Conservation (phyloP, 495 filamentous ascomycete genomes). For the Xylaria longipes region DNA sequence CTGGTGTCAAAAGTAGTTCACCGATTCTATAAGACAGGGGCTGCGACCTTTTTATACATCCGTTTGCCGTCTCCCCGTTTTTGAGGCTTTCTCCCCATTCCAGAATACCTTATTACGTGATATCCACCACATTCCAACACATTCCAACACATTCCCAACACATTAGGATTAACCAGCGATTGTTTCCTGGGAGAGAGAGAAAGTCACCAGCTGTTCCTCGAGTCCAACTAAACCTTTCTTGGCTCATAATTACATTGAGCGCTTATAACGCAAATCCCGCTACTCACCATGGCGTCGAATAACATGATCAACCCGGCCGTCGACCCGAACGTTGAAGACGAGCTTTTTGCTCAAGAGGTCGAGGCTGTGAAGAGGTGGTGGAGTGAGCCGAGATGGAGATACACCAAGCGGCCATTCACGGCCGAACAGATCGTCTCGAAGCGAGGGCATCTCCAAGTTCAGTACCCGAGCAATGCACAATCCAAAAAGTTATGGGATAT, state of each 20-base stretch:
- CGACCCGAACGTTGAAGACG: conserved; percentile 76
- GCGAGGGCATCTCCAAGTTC: conserved; percentile 87
- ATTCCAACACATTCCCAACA: not conserved
- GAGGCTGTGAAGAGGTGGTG: conserved; percentile 92
- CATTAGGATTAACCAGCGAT: not conserved
- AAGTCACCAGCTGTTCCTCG: not conserved
- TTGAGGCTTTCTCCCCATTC: conserved; percentile 7
- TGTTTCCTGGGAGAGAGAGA: not conserved
- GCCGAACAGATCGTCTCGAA: conserved; percentile 97
- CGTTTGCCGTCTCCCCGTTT: not conserved
- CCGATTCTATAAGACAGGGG: not conserved
- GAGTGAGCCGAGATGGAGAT: conserved; percentile 87
- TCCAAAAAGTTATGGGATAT: conserved; percentile 95
- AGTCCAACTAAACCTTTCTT: not conserved
- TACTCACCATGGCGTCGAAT: conserved; percentile 59
- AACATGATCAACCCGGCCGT: conserved; percentile 59
- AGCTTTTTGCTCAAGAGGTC: conserved; percentile 79
- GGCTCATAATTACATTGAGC: not conserved
- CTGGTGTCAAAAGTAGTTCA: not conserved
- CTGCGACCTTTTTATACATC: not conserved
- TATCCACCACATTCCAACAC: conserved; percentile 6
- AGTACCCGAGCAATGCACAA: conserved; percentile 87
- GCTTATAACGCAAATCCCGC: not conserved
- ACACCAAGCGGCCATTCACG: conserved; percentile 91
- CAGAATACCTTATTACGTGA: not conserved